A percentile compares a stretch with the other conserved stretches of the same genome.
Evolutionary conservation across 306 rosid species (phyloP).

Genomic region (Malus sieversii): DNA sequence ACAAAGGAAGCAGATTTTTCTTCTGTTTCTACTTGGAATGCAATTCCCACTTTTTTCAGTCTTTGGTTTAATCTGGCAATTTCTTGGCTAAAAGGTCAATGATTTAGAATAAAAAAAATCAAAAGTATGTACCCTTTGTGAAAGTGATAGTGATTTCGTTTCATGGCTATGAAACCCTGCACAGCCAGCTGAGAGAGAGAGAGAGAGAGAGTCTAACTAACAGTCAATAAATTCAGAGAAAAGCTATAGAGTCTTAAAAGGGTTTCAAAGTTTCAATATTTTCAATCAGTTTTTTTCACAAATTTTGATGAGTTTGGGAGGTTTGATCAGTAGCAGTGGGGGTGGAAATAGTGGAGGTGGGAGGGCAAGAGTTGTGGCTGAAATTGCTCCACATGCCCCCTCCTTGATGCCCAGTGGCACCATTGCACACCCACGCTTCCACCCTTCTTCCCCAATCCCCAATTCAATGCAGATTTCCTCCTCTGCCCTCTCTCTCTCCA

Average conservation of each 20-base stretch:
- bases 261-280: background rate
- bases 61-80: constrained; percentile 21
- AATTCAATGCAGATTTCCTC: constrained; percentile 25
- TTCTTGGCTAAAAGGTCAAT: constrained; percentile 27
- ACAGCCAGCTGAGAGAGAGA: background rate
- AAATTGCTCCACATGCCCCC: constrained; percentile 23
- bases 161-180: background rate
- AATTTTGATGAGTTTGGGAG: constrained; percentile 25
- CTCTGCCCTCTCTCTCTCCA: constrained; percentile 32
- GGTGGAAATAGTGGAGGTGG: constrained; percentile 18
- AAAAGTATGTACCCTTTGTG: constrained; percentile 3
- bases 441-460: constrained; percentile 12
- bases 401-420: constrained; percentile 23
- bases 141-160: constrained; percentile 24
- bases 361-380: constrained; percentile 26
- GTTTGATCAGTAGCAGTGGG: constrained; percentile 26
- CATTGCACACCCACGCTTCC: constrained; percentile 26
- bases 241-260: background rate
- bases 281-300: background rate
- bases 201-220: background rate
- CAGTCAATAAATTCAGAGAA: constrained; percentile 6
- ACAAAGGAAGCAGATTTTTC: constrained; percentile 36
- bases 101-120: constrained; percentile 15
- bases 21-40: constrained; percentile 27
- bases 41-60: constrained; percentile 24